A percentile compares a stretch with the other conserved stretches of the same genome.
These are phyloP conservation scores for Alternaria longipes DNA, from an alignment of 2,329 filamentous ascomycete species.

Conservation along the genomic window DNA sequence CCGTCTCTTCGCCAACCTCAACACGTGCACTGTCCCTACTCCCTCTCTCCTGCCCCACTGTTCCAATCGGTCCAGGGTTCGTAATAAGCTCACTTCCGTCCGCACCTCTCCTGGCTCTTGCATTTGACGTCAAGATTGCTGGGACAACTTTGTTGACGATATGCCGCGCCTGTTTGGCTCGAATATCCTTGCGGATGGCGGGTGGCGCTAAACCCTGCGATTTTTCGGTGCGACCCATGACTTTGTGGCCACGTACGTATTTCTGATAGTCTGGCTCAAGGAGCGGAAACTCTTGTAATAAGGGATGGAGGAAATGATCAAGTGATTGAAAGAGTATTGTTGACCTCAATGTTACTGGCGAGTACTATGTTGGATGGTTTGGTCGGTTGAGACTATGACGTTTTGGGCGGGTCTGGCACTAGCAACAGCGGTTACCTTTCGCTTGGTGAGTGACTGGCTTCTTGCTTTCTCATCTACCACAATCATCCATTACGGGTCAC, in stretches of 20 bases:
- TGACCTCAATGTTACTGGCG: conserved; percentile 3
- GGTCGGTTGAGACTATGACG: conserved; percentile 12
- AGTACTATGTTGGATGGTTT: conserved; percentile 20
- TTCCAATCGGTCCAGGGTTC: conserved; percentile 44
- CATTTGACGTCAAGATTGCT: conserved; percentile 61
- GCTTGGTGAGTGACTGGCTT: not conserved
- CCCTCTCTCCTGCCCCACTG: not conserved
- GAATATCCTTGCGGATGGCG: conserved; percentile 48
- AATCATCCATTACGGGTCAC: not conserved
- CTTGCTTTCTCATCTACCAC: not conserved
- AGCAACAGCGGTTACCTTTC: not conserved
- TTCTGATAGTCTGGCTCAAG: not conserved
- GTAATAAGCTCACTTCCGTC: conserved; percentile 62
- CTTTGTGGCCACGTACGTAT: not conserved
- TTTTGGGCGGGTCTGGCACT: conserved; percentile 10
- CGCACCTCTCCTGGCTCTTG: conserved; percentile 65
- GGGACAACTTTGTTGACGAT: conserved; percentile 70
- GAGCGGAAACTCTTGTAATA: not conserved
- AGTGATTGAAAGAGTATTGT: not conserved
- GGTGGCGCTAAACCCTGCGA: conserved; percentile 52
- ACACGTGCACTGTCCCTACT: conserved; percentile 1
- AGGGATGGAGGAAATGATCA: not conserved
- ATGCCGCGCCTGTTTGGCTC: conserved; percentile 64
- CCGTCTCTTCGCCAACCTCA: conserved; percentile 20
- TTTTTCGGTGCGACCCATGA: conserved; percentile 50